Conservation (phyloP, 2,329 filamentous ascomycete genomes). For the Blumeriella jaapii region DNA sequence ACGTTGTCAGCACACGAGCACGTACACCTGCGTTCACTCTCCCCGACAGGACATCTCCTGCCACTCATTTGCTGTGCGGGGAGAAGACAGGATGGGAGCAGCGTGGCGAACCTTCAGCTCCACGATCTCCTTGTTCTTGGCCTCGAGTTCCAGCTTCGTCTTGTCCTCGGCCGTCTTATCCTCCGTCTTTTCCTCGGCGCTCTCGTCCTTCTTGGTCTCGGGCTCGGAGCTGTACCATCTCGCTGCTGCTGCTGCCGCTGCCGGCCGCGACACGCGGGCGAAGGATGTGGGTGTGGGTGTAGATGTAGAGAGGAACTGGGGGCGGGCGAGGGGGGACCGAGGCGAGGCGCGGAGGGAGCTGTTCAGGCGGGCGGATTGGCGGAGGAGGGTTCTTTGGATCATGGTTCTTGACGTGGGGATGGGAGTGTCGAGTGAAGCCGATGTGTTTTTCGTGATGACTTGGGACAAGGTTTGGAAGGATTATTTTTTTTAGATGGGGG, state of each 20-base stretch:
- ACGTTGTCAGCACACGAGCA: too few species aligned
- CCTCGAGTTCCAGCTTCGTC: conserved; percentile 55
- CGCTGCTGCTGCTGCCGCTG: conserved; percentile 14
- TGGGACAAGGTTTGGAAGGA: conserved; percentile 3
- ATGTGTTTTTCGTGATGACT: too few species aligned
- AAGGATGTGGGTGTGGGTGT: conserved; percentile 21
- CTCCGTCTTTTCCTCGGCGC: conserved; percentile 27
- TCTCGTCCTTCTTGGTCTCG: conserved; percentile 33
- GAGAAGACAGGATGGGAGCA: conserved; percentile 3
- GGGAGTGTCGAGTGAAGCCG: conserved; percentile 9
- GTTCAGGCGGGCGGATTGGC: conserved; percentile 34
- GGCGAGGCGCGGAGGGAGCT: conserved; percentile 24
- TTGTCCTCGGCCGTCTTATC: conserved; percentile 31
- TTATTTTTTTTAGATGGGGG: conserved; percentile 12
- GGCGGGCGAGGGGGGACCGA: conserved; percentile 20
- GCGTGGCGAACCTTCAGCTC: conserved; percentile 69
- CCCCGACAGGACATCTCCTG: too few species aligned
- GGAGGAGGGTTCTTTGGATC: conserved; percentile 39
- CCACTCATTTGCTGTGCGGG: too few species aligned
- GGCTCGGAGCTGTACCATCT: conserved; percentile 31
- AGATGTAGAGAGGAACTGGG: conserved; percentile 31
- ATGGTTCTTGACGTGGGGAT: conserved; percentile 27
- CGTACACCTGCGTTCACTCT: too few species aligned
- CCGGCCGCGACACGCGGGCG: too few species aligned
- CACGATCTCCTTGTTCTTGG: conserved; percentile 58